Conservation (phyloP, 2,329 filamentous ascomycete species). For the Aspergillus terreus region DNA sequence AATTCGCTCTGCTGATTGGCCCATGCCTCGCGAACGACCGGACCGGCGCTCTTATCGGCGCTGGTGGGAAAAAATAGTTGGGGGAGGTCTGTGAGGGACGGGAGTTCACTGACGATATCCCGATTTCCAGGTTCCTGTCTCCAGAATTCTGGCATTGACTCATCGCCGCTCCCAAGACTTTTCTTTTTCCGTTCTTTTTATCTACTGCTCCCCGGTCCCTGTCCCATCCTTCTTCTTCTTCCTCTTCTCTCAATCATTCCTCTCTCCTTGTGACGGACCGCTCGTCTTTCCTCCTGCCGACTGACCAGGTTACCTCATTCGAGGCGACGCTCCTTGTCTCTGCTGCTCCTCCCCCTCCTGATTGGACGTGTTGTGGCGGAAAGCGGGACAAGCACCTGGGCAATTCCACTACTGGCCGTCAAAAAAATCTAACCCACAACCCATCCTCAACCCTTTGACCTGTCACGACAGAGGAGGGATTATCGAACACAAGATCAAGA, state of each 20-base stretch:
- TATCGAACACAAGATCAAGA: background rate
- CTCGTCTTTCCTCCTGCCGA: background rate
- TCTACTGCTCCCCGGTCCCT: conserved; percentile 7
- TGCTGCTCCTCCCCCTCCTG: conserved; percentile 5
- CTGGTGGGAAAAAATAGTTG: conserved; percentile 2
- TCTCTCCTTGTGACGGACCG: background rate
- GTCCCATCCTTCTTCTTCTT: conserved; percentile 9
- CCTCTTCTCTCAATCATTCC: background rate
- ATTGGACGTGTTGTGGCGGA: conserved; percentile 18
- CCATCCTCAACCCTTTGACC: conserved; percentile 6
- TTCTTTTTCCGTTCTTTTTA: conserved; percentile 1
- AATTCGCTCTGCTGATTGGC: background rate
- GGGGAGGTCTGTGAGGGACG: conserved; percentile 10
- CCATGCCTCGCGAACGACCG: background rate
- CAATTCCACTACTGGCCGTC: background rate
- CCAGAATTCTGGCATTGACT: conserved; percentile 22
- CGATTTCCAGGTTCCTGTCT: conserved; percentile 11
- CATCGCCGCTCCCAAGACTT: conserved; percentile 17
- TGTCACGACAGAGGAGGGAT: background rate
- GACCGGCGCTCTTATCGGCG: conserved; percentile 29
- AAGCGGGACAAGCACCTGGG: conserved; percentile 14
- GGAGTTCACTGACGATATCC: conserved; percentile 8
- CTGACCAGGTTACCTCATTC: background rate
- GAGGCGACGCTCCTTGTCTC: conserved; percentile 5
- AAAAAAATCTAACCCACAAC: conserved; percentile 6